Conservation (phyloP, 345 rosid species). For the Eucalyptus rudis region DNA sequence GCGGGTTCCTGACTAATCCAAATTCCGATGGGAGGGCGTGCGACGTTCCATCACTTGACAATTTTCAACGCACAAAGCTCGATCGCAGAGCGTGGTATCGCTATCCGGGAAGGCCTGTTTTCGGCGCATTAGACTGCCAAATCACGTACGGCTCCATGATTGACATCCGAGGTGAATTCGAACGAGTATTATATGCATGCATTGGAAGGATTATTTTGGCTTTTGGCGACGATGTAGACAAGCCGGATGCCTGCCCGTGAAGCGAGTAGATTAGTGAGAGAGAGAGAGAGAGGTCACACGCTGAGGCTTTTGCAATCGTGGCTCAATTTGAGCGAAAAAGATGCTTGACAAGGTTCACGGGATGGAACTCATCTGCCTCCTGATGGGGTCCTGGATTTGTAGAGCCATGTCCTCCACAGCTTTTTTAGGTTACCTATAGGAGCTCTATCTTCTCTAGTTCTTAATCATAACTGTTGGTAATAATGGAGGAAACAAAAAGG, state of each 20-base stretch:
- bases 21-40: background rate
- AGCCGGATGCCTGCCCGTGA: background rate
- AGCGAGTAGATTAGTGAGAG: background rate
- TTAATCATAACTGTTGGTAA: background rate
- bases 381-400: background rate
- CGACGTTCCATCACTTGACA: background rate
- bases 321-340: background rate
- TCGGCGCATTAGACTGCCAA: background rate
- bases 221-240: background rate
- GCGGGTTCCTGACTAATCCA: background rate
- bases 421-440: background rate
- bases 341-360: background rate
- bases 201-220: background rate
- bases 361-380: background rate
- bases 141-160: background rate
- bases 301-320: background rate
- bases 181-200: background rate
- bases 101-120: background rate
- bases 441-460: background rate
- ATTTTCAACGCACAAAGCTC: background rate
- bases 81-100: background rate
- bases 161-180: background rate
- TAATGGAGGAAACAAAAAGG: background rate
- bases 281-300: background rate
- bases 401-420: background rate